These are phyloP conservation scores for Trametes gibbosa DNA, from an alignment of 768 basidiomycete genomes.

Conservation along the genomic window DNA sequence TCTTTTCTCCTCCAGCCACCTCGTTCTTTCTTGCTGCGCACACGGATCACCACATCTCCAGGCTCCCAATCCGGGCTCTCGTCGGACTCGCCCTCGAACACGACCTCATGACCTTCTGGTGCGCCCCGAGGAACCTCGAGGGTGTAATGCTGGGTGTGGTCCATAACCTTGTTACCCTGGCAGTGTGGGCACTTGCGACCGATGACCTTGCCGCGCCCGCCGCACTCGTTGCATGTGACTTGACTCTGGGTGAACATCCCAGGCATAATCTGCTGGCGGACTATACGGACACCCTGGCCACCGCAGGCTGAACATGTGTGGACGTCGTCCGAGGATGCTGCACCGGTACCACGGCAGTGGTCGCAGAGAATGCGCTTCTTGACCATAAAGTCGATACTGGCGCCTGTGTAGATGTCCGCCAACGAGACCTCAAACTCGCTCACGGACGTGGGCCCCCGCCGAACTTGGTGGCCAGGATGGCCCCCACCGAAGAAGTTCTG, in stretches of 20 bases:
- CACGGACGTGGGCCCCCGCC: constrained; percentile 71
- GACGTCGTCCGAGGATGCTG: constrained; percentile 84
- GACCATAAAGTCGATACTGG: constrained; percentile 89
- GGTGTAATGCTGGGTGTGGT: constrained; percentile 78
- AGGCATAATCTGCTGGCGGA: constrained; percentile 93
- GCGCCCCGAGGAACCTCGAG: constrained; percentile 85
- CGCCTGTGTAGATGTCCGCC: constrained; percentile 88
- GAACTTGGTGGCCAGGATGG: constrained; percentile 65
- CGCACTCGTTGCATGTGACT: constrained; percentile 78
- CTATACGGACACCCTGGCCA: constrained; percentile 81
- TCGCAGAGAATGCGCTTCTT: constrained; percentile 92
- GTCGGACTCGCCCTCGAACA: constrained; percentile 96
- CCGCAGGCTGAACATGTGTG: constrained; percentile 83
- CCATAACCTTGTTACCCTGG: constrained; percentile 74
- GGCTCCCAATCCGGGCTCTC: constrained; percentile 96
- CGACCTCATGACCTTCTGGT: constrained; percentile 89
- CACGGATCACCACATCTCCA: constrained; percentile 87
- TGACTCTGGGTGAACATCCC: constrained; percentile 94
- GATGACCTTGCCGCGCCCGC: constrained; percentile 80
- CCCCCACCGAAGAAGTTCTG: constrained; percentile 87
- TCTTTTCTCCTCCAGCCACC: constrained; percentile 91
- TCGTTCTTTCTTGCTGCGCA: constrained; percentile 72
- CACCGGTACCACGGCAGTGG: constrained; percentile 94
- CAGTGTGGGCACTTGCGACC: constrained; percentile 81
- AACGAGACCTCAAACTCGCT: constrained; percentile 85